A percentile compares a stretch with the other conserved stretches of the same genome.
phyloP scores from a whole-genome alignment of 768 basidiomycete species.

The Amanita molliuscula region DNA sequence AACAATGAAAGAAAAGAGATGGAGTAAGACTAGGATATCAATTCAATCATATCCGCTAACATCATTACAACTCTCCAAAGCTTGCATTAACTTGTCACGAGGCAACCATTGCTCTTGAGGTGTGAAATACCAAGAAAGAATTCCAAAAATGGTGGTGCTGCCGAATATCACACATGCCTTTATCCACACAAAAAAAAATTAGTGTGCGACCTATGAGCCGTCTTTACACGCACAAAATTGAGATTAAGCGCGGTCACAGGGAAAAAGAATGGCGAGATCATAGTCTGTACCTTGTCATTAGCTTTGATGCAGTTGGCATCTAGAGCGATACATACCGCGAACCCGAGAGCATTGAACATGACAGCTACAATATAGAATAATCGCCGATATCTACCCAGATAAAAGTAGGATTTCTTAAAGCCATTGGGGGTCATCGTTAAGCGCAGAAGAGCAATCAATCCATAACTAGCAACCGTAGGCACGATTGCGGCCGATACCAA shows the following conservation, averaged over 20 bases:
- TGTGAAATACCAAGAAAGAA: slow-evolving; percentile 69
- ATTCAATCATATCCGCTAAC: neutral
- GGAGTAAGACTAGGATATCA: too few relatives aligned
- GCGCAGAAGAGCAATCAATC: slow-evolving; percentile 66
- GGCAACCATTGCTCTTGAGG: slow-evolving; percentile 77
- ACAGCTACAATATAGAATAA: slow-evolving; percentile 61
- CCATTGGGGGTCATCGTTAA: slow-evolving; percentile 68
- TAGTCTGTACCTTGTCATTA: slow-evolving; percentile 36
- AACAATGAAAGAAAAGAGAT: neutral
- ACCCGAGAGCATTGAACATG: slow-evolving; percentile 65
- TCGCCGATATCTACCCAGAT: slow-evolving; percentile 52
- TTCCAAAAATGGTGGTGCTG: slow-evolving; percentile 65
- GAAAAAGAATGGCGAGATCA: slow-evolving; percentile 83
- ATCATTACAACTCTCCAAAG: slow-evolving; percentile 23
- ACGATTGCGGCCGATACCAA: slow-evolving; percentile 78
- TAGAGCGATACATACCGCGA: slow-evolving; percentile 43
- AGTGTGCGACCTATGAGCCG: neutral
- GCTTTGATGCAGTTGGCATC: neutral
- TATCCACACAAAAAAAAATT: neutral
- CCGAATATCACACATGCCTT: slow-evolving; percentile 71
- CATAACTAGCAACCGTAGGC: slow-evolving; percentile 85
- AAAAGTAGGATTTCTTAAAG: slow-evolving; percentile 68
- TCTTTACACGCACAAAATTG: slow-evolving; percentile 61
- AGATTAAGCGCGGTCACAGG: slow-evolving; percentile 68
- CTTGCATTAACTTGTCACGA: slow-evolving; percentile 46